Base-by-base conservation (phyloP, 2,329 filamentous ascomycete species). In the Penicillium aurantiogriseum region DNA sequence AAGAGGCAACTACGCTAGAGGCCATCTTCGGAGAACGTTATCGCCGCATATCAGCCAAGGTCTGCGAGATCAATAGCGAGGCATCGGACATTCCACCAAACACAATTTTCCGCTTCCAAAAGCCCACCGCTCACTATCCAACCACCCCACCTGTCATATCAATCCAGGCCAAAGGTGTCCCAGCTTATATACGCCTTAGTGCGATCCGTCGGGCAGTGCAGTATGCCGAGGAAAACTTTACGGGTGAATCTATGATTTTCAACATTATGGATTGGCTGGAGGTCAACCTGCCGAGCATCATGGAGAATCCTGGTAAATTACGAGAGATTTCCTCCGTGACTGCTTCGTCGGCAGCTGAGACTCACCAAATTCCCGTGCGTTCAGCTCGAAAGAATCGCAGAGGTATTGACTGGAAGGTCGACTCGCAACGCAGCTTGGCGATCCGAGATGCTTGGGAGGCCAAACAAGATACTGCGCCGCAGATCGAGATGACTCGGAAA, bases 201-300 rank as follows among this genome's bases (percentile, higher is more conserved):
- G 87, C 96, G 38, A 85, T 94, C 67, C 88, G 90, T 65, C 87
- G 89, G 73, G 86, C 88, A 2, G 78, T 97, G 5, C 80, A 84
- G 5, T 86, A 93, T 69, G 87, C 92, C 2, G 79, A 85, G 49
- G 82, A 87, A 49, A 85, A 86, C 29, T 81, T 96, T 31, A 77
- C 88, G 15, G 93, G 91, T 25, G 91, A 95, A 69, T 90, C 91
- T 39, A 96, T 96, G 88, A 84, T 97, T 13, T 97, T 92, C 74
- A 90, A 90, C 63, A 82, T 96, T 13, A 83, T 93, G 51, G 92
- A 96, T 75, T 97, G 93, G 92, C 77, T 97, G 4, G 92, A 97
- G 71, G 85, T 89, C 62, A 88, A 92, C 63, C 86, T 96, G 61
- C 88, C 91, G 57, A 77, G 77, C n/a, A 90, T 97, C 56, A 88